Base-by-base conservation (phyloP, 2,329 filamentous ascomycete genomes). In the Chaetomium strumarium region DNA sequence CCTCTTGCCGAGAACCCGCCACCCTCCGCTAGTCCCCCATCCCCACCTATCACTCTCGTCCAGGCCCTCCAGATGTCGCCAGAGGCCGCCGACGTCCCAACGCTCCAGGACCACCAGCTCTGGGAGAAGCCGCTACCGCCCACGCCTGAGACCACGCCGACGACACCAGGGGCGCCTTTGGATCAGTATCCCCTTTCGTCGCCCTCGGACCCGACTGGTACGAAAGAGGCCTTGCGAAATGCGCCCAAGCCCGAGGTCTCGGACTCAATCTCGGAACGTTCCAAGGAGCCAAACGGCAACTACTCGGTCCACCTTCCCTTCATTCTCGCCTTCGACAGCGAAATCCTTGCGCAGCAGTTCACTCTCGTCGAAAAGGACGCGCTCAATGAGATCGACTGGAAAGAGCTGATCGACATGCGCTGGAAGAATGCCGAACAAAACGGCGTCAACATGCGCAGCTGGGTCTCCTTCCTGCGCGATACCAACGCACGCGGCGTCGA, bases 341-440 rank as follows among this genome's bases (percentile, higher is more conserved):
- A 89, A 60, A 74, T 85, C 3, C 75, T 93, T 24, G 88, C 88
- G 2, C 85, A 91, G 66, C 88, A 93, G 62, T 88, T 93, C 60
- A 92, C 88, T 0, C 76, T 93, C 33, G 88, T 93, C 43, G 88
- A 93, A 64, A 91, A 92, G 66, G 88, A 92, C 64, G 88, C 88
- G 1, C 74, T 93, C 19, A 88, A 90, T 60, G 88, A 92, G 67
- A 87, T 93, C 57, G 88, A 92, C 69, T 93, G 88, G 88, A 90
- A 87, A 65, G 88, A 93, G 60, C 75, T 93, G 12, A 88, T 92
- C 50, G 86, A 90, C 50, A 85, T 93, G 77, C 81, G 81, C 46
- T 92, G 88, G 87, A 89, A 88, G 65, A 82, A 90, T 60, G 73
- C 77, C 16, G 77, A 80, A 14, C 79, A 79, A 44, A 82, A 78